Evolutionary conservation across 139 green algal species (phyloP).

Genomic region (Tetraselmis striata): DNA sequence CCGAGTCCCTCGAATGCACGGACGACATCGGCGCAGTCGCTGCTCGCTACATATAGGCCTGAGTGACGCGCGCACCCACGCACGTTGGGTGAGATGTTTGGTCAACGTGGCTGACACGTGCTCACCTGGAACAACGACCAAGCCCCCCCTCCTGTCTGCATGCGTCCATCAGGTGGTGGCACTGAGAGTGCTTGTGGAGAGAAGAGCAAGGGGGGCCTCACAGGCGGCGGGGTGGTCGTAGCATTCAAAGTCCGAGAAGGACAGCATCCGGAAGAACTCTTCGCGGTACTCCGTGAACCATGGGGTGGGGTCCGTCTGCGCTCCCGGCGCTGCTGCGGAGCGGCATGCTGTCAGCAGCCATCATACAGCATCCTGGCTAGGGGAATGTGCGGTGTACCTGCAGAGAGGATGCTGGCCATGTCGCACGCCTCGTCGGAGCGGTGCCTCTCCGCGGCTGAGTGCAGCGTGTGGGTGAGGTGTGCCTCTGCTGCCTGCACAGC

Average conservation of each 20-base stretch:
- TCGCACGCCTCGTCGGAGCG: background rate
- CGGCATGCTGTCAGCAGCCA: too few relatives aligned
- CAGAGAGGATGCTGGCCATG: background rate
- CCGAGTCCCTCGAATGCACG: slow-evolving; percentile 42
- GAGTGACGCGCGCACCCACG: too few relatives aligned
- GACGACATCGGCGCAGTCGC: slow-evolving; percentile 26
- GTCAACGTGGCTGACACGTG: too few relatives aligned
- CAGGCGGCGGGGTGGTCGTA: slow-evolving; percentile 81
- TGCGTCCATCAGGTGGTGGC: too few relatives aligned
- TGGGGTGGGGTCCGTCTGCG: slow-evolving; percentile 31
- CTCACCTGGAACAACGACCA: too few relatives aligned
- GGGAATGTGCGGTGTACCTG: background rate
- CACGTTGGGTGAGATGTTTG: too few relatives aligned
- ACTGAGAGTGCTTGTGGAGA: too few relatives aligned
- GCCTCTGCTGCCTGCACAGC: slow-evolving; percentile 9
- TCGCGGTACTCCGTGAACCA: slow-evolving; percentile 72
- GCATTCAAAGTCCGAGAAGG: slow-evolving; percentile 77
- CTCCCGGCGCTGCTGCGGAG: background rate
- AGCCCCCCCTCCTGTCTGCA: too few relatives aligned
- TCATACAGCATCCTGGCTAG: background rate
- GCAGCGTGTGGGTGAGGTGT: background rate
- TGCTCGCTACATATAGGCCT: background rate
- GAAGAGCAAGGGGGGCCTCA: too few relatives aligned
- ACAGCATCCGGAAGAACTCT: slow-evolving; percentile 68
- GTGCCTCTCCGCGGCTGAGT: background rate